phyloP scores from a whole-genome alignment of 1,284 basidiomycete genomes.

The Cryptococcus jaspeensis region DNA sequence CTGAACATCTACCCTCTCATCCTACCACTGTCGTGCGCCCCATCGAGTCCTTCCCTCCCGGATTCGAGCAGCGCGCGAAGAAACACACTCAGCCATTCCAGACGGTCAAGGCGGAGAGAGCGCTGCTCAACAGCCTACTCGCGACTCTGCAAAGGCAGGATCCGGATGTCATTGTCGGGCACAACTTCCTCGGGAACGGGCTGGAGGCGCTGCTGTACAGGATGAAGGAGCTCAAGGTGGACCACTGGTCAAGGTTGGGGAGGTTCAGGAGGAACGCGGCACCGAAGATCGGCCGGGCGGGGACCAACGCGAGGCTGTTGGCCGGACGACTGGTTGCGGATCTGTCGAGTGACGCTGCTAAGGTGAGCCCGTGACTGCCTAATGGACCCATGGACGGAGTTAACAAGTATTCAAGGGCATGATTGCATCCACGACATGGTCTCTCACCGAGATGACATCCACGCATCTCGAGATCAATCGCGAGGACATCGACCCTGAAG shows the following conservation, averaged over 20 bases:
- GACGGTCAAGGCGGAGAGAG: constrained; percentile 77
- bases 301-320: constrained; percentile 78
- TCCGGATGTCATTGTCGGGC: constrained; percentile 91
- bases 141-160: constrained; percentile 82
- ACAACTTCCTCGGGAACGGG: constrained; percentile 89
- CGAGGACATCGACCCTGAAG: constrained; percentile 94
- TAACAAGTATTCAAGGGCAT: constrained; percentile 62
- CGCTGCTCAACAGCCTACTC: constrained; percentile 78
- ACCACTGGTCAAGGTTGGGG: constrained; percentile 92
- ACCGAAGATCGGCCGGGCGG: constrained; percentile 70
- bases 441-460: constrained; percentile 91
- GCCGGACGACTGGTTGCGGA: constrained; percentile 88
- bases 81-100: constrained; percentile 69
- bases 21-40: constrained; percentile 91
- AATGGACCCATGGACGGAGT: neutral
- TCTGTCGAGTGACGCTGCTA: constrained; percentile 88
- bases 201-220: constrained; percentile 89
- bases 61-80: constrained; percentile 71
- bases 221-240: constrained; percentile 82
- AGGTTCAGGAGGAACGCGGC: constrained; percentile 78
- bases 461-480: constrained; percentile 82
- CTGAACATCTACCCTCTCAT: constrained; percentile 76
- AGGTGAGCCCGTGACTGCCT: constrained; percentile 56
- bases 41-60: constrained; percentile 79
- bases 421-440: constrained; percentile 96